These are phyloP conservation scores for Hygrophorus pudorinus DNA, from an alignment of 768 basidiomycete genomes.

Conservation along the genomic window DNA sequence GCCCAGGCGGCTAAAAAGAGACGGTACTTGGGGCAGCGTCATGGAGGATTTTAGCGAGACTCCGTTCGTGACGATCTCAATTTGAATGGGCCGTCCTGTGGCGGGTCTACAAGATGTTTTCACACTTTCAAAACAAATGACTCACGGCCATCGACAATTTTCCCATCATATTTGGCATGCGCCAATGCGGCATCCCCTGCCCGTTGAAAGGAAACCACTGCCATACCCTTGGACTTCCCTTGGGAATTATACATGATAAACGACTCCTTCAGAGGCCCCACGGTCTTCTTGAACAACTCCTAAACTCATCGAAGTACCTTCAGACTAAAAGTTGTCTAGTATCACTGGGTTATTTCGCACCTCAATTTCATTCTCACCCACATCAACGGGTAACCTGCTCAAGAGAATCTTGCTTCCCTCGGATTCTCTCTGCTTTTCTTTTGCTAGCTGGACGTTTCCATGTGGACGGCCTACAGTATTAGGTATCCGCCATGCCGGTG, in stretches of 20 bases:
- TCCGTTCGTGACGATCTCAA: slow-evolving; percentile 50
- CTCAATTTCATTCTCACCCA: slow-evolving; percentile 58
- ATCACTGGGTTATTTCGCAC: slow-evolving; percentile 22
- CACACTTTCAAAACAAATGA: slow-evolving; percentile 9
- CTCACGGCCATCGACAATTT: slow-evolving; percentile 59
- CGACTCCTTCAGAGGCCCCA: slow-evolving; percentile 61
- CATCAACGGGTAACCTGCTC: slow-evolving; percentile 58
- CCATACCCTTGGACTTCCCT: slow-evolving; percentile 73
- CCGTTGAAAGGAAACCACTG: slow-evolving; percentile 58
- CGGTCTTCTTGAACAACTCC: slow-evolving; percentile 69
- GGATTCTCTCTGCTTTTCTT: no score
- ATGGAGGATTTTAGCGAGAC: slow-evolving; percentile 11
- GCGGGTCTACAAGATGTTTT: slow-evolving; percentile 1
- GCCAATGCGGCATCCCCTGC: slow-evolving; percentile 54
- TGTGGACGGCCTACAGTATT: no score
- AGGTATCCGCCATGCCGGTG: no score
- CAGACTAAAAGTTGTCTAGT: slow-evolving; percentile 2
- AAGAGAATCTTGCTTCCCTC: slow-evolving; percentile 59
- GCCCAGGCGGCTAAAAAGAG: slow-evolving; percentile 7
- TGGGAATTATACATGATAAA: slow-evolving; percentile 71
- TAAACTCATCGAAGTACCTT: slow-evolving; percentile 18
- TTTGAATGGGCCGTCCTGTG: slow-evolving; percentile 57
- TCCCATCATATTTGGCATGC: slow-evolving; percentile 61
- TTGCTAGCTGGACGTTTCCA: no score
- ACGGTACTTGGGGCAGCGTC: slow-evolving; percentile 8